Base-by-base conservation (phyloP, 2,329 filamentous ascomycete genomes). In the Cryphonectria japonica region DNA sequence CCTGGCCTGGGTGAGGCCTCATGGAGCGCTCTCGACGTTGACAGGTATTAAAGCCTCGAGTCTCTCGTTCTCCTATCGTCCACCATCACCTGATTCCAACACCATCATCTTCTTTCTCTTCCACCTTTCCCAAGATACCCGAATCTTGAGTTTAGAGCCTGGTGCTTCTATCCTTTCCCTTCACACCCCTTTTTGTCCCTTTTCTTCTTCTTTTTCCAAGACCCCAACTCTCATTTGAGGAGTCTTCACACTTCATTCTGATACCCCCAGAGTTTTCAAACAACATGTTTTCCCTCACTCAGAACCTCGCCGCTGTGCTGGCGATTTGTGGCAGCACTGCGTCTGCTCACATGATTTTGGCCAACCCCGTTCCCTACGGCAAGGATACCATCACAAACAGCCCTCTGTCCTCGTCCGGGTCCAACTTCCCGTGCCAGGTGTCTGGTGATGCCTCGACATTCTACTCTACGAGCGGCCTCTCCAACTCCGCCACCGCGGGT, bases 381-480 rank as follows among this genome's bases (percentile, higher is more conserved):
- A 63, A 57, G 13, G 67, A 69, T 26, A 54, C 32, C 34, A 65
- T 68, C 11, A 69, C 43, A 13, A 69, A 63, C 67, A 69, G 67
- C 60, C 71, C 71, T 54, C 59, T 73, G 37, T 64, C 66, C 19
- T 67, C 66, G 7, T 69, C 46, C 32, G 46, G 67, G 22, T 54
- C 59, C 14, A 72, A 73, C 32, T 73, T 65, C 63, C 71, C 71
- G n/a, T 73, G 71, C 71, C 70, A 73, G 65, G 39, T 73, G 62
- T 69, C 66, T 14, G 66, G 71, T 34, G 62, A 69, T 52, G 57
- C 71, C 13, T 59, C 69, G 39, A 67, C 71, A 2, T 73, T 73
- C 50, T 73, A 71, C 69, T 71, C 67, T 22, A 71, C 71, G 8
- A 54, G 60, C n/a, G 71, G 71, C 0, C 64, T 73, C 50, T 50